Percentiles rank a stretch among this genome's conserved stretches.
phyloP scores from a whole-genome alignment of 768 basidiomycete genomes.

The Pleurotus tuber-regium region DNA sequence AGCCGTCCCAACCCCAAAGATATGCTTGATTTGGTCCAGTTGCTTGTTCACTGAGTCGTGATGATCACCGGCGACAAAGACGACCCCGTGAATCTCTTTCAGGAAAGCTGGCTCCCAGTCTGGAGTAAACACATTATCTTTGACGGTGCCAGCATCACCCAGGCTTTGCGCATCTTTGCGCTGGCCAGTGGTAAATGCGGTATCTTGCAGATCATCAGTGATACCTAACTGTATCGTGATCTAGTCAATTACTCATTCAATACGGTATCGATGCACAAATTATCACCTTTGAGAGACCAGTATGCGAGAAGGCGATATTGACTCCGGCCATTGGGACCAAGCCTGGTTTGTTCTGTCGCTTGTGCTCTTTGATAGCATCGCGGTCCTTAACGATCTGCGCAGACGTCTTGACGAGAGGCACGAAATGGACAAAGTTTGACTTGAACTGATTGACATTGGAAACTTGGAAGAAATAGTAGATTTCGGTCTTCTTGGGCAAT shows the following conservation, averaged over 20 bases:
- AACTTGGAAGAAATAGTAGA: slow-evolving; percentile 53
- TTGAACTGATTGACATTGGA: slow-evolving; percentile 41
- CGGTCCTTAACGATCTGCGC: slow-evolving; percentile 40
- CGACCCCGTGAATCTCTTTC: slow-evolving; percentile 46
- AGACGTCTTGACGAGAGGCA: slow-evolving; percentile 45
- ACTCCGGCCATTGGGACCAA: slow-evolving; percentile 40
- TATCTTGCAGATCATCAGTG: slow-evolving; percentile 35
- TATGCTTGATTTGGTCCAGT: slow-evolving; percentile 27
- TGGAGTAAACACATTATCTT: slow-evolving; percentile 25
- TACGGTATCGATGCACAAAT: background rate
- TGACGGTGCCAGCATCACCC: slow-evolving; percentile 32
- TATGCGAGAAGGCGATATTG: slow-evolving; percentile 54
- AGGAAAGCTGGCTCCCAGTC: slow-evolving; percentile 50
- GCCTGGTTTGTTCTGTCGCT: slow-evolving; percentile 28
- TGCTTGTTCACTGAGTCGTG: slow-evolving; percentile 34
- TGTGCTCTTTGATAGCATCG: slow-evolving; percentile 36
- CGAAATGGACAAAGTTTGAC: slow-evolving; percentile 35
- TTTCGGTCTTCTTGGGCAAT: slow-evolving; percentile 52
- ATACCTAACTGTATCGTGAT: slow-evolving; percentile 46
- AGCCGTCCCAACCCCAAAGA: slow-evolving; percentile 29
- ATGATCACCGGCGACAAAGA: slow-evolving; percentile 47
- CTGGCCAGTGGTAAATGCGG: slow-evolving; percentile 40
- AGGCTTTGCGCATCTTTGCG: slow-evolving; percentile 33
- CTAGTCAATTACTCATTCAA: too few relatives aligned
- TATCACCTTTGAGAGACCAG: slow-evolving; percentile 39